Percentiles rank a stretch among this genome's conserved stretches.
These are phyloP conservation scores for Macrophomina phaseolina DNA, from an alignment of 2,329 filamentous ascomycete species.

Conservation along the genomic window DNA sequence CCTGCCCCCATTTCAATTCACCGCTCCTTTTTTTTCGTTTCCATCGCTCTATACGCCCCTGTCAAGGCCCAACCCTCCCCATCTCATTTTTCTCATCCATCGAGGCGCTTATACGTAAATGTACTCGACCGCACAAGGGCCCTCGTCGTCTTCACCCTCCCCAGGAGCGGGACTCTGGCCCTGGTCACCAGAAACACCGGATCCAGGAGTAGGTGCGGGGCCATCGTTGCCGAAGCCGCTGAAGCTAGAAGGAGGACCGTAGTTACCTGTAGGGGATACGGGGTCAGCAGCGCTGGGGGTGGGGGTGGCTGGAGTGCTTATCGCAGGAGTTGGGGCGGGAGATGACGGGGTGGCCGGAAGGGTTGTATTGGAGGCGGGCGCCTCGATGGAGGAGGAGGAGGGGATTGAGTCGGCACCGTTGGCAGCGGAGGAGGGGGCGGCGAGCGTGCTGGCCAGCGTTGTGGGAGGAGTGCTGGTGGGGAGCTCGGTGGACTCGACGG, in stretches of 20 bases:
- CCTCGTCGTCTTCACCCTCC: constrained; percentile 5
- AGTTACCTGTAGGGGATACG: constrained; percentile 13
- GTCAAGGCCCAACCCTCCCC: not conserved
- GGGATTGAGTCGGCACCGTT: not conserved
- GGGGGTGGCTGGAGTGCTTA: constrained; percentile 10
- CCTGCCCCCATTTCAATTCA: too few relatives aligned
- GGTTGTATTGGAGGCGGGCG: not conserved
- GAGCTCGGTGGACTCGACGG: not conserved
- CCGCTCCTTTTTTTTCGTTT: too few relatives aligned
- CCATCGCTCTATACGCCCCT: too few relatives aligned
- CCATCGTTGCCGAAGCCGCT: not conserved
- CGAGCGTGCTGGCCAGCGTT: not conserved
- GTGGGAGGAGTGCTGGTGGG: not conserved
- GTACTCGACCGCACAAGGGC: constrained; percentile 13
- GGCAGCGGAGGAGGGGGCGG: not conserved
- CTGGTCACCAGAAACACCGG: not conserved
- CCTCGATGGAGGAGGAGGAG: not conserved
- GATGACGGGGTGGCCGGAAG: not conserved
- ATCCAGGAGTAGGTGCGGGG: not conserved
- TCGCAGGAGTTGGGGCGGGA: not conserved
- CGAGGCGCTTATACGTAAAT: not conserved
- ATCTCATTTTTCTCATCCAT: not conserved
- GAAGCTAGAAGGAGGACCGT: not conserved
- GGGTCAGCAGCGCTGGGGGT: constrained; percentile 22
- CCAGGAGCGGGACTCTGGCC: constrained; percentile 7